Base-by-base conservation (phyloP, 139 green algal species). In the Diplosphaera chodatii region DNA sequence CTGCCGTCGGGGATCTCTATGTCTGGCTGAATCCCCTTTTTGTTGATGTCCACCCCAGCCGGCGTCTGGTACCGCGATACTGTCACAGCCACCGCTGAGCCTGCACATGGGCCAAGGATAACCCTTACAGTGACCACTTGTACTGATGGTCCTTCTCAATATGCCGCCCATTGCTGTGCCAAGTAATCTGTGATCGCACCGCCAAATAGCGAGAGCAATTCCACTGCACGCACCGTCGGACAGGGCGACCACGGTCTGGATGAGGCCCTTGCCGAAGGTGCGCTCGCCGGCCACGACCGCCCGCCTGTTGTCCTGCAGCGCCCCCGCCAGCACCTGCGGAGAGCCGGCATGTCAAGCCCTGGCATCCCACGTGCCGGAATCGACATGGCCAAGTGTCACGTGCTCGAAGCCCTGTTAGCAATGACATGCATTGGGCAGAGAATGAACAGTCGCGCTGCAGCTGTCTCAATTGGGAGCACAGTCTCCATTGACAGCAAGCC, bases 251-350 rank as follows among this genome's bases (percentile, higher is more conserved):
- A 98, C 75, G 0, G 91, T 98, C 78, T 99, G 95, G 68, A 99
- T 98, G 3, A 98, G 81, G 1, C 95, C 95, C 84, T 99, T 99
- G 69, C 95, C 95, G 78, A 97, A 99, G 0, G 94, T 98, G 23
- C 59, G 77, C 68, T 94, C 85, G 10, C 92, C 95, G 25, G 89
- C 85, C 18, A 99, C 83, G 1, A 33, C 55, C 0, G 83, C 90
- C 6, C 93, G 82, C 18, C 75, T 70, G 80, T 91, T 96, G 83
- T 99, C 95, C 71, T 97, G 86, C 34, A 99, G 77, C 0, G 95
- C 95, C 23, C 94, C 95, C 1, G 94, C 86, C 33, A 99, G 77
- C 40, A 99, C 92, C 88, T 93, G 78, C 41, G 25, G 13, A 32
- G 13, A 16, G 8, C 6, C 27, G 16, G 27, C 32, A 28, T 32